Evolutionary conservation across 2,329 filamentous ascomycete genomes (phyloP), one percentile per base, ranked within the genome.

Genomic region (Boeremia lycopersici): DNA sequence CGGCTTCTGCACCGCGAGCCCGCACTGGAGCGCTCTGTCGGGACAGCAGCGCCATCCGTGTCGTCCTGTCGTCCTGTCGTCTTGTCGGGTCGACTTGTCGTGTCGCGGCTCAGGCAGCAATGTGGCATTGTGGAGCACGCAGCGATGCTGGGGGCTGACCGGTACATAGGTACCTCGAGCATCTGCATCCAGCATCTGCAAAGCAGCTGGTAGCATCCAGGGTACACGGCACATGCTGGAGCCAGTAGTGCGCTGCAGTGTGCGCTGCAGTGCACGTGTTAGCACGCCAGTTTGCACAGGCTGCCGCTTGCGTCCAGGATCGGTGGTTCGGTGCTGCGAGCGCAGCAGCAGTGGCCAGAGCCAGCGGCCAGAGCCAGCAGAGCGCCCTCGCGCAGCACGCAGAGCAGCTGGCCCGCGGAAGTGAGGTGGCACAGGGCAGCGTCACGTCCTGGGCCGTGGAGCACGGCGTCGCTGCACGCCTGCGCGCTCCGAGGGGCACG

Each of bases 381-480:
- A 35, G 38, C 38, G 23, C 33, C 30, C 38, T 2, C 19, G 19
- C 19, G 19, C 19, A 23, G 19, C 19, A 23, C 19, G 19, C 19
- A 23, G 19, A 23, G 19, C 19, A 23, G 19, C 19, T 23, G 19
- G 19, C 19, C 19, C 19, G 19, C 19, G 40, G 48, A 23, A 26
- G 31, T 36, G 26, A 43, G 44, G 36, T 47, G 50, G 50, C 38
- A 53, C 50, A 28, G 19, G 19, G 44, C 33, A 28, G 38, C 12
- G 50, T 48, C 33, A 30, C 9, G 29, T 54, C 49, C 53, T 48
- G 55, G 47, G 54, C 45, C 33, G 44, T 49, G 36, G 50, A 54
- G 52, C 59, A 60, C 59, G 48, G 48, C 59, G 36, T 52, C 42
- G 56, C 42, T 35, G 35, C 35, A 48, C n/a, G 38, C 45, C 19